phyloP scores from a whole-genome alignment of 1,284 basidiomycete species.

The Ustilago shanxiensis region DNA sequence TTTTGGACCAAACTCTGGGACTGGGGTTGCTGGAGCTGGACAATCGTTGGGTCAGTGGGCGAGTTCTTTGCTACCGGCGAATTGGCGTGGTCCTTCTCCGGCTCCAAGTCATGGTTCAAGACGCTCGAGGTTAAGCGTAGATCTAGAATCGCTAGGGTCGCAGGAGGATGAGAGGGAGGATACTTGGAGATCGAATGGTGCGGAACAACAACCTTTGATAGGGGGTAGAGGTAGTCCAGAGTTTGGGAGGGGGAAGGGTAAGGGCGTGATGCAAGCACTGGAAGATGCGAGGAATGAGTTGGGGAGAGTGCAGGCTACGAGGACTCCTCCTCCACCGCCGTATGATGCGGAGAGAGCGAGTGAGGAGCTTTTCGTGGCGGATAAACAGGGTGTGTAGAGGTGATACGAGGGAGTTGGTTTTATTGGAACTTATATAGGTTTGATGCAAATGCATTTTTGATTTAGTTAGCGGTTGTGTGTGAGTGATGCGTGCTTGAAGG shows the following conservation, averaged over 20 bases:
- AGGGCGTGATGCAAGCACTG: slow-evolving; percentile 3
- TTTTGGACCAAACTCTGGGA: background rate
- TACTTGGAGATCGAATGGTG: slow-evolving; percentile 4
- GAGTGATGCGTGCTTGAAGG: too few species aligned
- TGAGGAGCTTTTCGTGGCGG: background rate
- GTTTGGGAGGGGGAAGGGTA: background rate
- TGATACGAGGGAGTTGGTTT: too few species aligned
- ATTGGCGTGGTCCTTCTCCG: slow-evolving; percentile 37
- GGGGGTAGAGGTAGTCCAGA: background rate
- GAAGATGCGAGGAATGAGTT: slow-evolving; percentile 9
- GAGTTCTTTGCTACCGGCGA: slow-evolving; percentile 14
- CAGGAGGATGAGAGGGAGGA: slow-evolving; percentile 24
- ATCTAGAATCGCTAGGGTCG: slow-evolving; percentile 24
- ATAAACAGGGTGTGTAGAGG: background rate
- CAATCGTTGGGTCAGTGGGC: slow-evolving; percentile 40
- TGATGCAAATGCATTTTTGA: too few species aligned
- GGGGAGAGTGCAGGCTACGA: background rate
- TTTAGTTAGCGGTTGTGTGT: too few species aligned
- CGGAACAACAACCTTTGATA: slow-evolving; percentile 7
- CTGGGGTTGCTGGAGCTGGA: background rate
- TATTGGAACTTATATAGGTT: too few species aligned
- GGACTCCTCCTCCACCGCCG: background rate
- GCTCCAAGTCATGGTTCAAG: slow-evolving; percentile 31
- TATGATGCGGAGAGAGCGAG: background rate
- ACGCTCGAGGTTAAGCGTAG: slow-evolving; percentile 28